Percentiles rank a stretch among this genome's conserved stretches.
These are phyloP conservation scores for Iodosphaeria phyllophila DNA, from an alignment of 2,329 filamentous ascomycete genomes.

Conservation along the genomic window DNA sequence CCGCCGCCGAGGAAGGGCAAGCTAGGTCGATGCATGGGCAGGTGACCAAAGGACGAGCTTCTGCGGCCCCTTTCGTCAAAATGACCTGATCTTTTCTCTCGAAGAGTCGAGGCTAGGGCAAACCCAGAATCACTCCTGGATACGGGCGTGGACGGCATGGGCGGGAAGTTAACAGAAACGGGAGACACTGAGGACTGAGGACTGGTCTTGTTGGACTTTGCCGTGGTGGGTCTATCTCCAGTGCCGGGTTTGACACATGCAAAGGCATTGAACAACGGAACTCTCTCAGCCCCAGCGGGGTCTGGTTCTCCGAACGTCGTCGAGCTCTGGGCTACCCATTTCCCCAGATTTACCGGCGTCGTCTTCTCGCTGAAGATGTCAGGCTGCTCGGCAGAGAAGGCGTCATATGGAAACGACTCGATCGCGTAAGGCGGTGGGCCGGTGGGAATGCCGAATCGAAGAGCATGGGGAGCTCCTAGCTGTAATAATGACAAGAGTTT, in stretches of 20 bases:
- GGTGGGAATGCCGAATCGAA: conserved; percentile 67
- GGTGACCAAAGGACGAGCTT: conserved; percentile 78
- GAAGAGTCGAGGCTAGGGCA: conserved; percentile 64
- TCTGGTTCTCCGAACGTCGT: conserved; percentile 62
- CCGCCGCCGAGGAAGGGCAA: conserved; percentile 54
- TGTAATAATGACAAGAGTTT: conserved; percentile 83
- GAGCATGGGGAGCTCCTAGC: conserved; percentile 74
- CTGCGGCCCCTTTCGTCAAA: conserved; percentile 56
- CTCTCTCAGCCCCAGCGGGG: conserved; percentile 27
- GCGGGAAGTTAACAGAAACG: conserved; percentile 58
- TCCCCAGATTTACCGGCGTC: conserved; percentile 54
- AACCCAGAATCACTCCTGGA: conserved; percentile 86
- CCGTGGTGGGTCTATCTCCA: conserved; percentile 61
- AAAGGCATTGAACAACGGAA: conserved; percentile 83
- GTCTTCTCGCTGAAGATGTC: conserved; percentile 60
- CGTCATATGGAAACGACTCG: conserved; percentile 80
- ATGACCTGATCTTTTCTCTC: conserved; percentile 91
- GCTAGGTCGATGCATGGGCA: conserved; percentile 48
- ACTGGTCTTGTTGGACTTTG: conserved; percentile 42
- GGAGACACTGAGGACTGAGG: conserved; percentile 54
- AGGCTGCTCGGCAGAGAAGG: conserved; percentile 74
- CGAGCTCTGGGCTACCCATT: conserved; percentile 79
- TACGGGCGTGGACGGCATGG: conserved; percentile 57
- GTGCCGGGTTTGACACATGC: conserved; percentile 53
- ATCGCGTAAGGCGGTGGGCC: conserved; percentile 85